Conservation (phyloP, 169 alveolate genomes). For the Cystoisospora suis region DNA sequence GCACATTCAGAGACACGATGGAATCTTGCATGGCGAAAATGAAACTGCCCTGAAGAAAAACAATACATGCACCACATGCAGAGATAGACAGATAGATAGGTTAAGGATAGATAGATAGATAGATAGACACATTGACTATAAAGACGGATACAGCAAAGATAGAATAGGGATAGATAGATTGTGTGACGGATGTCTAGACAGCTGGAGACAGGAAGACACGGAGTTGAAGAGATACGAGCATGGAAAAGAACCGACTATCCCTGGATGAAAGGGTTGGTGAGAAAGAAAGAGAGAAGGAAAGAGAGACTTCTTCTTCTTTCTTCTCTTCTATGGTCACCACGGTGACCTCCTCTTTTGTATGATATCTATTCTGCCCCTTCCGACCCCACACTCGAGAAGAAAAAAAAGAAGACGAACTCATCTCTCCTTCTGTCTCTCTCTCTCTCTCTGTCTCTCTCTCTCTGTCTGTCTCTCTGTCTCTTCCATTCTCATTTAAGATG, state of each 20-base stretch:
- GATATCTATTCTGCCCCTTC: too few species aligned
- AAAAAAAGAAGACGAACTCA: too few species aligned
- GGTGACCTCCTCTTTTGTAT: too few species aligned
- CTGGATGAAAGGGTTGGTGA: background rate
- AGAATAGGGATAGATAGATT: background rate
- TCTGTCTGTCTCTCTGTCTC: too few species aligned
- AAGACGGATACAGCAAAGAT: background rate
- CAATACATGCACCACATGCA: too few species aligned
- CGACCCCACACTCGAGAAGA: too few species aligned
- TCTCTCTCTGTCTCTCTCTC: too few species aligned
- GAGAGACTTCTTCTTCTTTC: too few species aligned
- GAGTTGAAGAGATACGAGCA: background rate
- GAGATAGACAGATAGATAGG: too few species aligned
- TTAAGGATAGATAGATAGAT: background rate
- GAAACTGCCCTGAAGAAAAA: slow-evolving; percentile 20
- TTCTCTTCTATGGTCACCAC: too few species aligned
- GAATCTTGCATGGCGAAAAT: slow-evolving; percentile 40
- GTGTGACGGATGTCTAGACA: background rate
- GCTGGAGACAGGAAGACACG: background rate
- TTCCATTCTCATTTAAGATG: too few species aligned
- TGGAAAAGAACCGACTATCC: background rate
- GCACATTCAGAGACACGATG: slow-evolving; percentile 46
- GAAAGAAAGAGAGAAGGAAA: background rate
- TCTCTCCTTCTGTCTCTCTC: too few species aligned
- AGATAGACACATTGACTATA: background rate